These are phyloP conservation scores for Didymella pomorum DNA, from an alignment of 2,329 filamentous ascomycete genomes.

Conservation along the genomic window DNA sequence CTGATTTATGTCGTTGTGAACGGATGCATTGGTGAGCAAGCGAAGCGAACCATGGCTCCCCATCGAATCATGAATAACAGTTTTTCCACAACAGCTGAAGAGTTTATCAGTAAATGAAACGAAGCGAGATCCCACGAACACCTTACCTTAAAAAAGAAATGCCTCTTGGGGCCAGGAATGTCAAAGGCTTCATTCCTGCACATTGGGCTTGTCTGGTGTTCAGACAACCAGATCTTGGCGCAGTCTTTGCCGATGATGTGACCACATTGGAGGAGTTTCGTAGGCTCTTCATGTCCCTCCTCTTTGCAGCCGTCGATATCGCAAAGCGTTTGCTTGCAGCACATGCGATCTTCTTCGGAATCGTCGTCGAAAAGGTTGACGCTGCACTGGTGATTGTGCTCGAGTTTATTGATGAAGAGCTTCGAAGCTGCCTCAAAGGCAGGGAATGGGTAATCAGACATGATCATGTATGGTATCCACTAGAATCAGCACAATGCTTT, in stretches of 20 bases:
- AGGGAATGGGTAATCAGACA: background rate
- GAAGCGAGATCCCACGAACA: background rate
- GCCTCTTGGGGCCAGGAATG: background rate
- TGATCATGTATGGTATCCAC: background rate
- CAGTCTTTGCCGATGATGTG: slow-evolving; percentile 3
- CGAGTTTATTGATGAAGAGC: background rate
- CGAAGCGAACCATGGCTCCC: background rate
- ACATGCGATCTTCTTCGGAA: background rate
- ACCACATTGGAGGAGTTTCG: slow-evolving; percentile 1
- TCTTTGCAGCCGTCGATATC: slow-evolving; percentile 1
- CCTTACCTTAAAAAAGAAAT: background rate
- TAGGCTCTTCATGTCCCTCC: slow-evolving; percentile 5
- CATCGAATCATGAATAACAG: background rate
- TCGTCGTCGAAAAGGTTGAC: background rate
- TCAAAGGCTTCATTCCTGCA: background rate
- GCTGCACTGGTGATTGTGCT: no score
- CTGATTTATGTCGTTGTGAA: background rate
- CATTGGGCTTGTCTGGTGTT: background rate
- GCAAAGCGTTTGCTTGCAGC: slow-evolving; percentile 1
- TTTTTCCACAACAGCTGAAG: background rate
- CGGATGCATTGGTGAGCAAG: background rate
- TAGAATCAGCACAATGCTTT: background rate
- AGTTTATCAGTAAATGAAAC: background rate
- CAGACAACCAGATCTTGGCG: background rate
- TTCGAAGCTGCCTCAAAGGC: background rate